Conservation (phyloP, 192 early-diverging fungal species). For the Obelidium mucronatum region DNA sequence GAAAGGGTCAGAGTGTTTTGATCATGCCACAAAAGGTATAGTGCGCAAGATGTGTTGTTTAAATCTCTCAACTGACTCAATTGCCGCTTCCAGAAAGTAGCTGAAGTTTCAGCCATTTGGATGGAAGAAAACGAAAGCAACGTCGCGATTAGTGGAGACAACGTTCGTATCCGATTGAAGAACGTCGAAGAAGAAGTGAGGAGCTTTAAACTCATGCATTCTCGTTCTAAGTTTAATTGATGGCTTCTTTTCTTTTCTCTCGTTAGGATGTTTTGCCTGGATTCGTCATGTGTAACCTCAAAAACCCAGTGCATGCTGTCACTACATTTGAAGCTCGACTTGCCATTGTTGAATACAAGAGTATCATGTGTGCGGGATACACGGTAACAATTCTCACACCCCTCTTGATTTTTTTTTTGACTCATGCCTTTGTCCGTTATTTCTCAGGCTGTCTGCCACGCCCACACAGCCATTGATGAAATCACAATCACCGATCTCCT, state of each 20-base stretch:
- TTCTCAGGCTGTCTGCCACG: constrained; percentile 81
- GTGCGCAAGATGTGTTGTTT: neutral
- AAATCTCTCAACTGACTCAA: constrained; percentile 25
- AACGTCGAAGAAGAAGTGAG: constrained; percentile 96
- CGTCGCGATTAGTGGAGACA: constrained; percentile 86
- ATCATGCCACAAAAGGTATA: constrained; percentile 93
- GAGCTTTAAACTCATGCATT: constrained; percentile 53
- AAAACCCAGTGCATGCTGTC: constrained; percentile 80
- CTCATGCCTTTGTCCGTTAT: neutral
- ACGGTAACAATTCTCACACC: constrained; percentile 42
- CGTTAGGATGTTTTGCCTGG: constrained; percentile 85
- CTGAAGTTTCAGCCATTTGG: constrained; percentile 85
- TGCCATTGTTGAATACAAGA: constrained; percentile 91
- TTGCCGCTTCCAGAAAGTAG: constrained; percentile 47
- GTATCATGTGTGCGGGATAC: constrained; percentile 97
- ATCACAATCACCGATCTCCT: constrained; percentile 80
- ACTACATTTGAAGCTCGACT: constrained; percentile 87
- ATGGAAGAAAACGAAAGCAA: constrained; percentile 83
- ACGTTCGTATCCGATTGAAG: constrained; percentile 87
- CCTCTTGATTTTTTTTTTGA: neutral
- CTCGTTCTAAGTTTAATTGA: neutral
- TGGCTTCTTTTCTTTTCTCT: constrained; percentile 42
- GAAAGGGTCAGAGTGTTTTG: constrained; percentile 84
- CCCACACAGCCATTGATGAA: constrained; percentile 90
- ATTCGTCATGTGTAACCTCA: constrained; percentile 83